Conservation (phyloP, 2,329 filamentous ascomycete species). For the Gyromitra esculenta region DNA sequence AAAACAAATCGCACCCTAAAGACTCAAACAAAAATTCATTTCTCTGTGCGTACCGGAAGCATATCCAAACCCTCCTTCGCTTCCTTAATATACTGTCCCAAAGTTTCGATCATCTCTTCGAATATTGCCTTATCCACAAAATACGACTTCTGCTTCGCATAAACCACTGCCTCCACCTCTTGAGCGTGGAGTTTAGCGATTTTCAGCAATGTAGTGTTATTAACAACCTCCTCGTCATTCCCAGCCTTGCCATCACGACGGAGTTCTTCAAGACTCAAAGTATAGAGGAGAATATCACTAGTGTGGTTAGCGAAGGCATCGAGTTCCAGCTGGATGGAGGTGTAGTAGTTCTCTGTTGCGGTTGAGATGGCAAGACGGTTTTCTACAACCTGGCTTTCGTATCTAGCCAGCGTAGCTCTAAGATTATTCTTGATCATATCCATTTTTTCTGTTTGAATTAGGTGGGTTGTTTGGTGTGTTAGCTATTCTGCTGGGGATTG, state of each 20-base stretch:
- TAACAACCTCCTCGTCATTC: not conserved
- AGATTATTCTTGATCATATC: not conserved
- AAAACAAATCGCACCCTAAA: no score
- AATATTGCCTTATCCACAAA: not conserved
- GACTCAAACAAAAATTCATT: no score
- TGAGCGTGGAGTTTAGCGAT: not conserved
- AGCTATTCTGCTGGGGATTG: no score
- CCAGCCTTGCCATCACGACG: not conserved
- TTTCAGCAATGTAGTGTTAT: not conserved
- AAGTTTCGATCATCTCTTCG: not conserved
- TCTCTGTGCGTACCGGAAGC: no score
- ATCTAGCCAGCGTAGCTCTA: not conserved
- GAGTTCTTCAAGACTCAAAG: not conserved
- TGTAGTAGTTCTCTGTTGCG: not conserved
- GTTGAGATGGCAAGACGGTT: not conserved
- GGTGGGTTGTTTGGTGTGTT: no score
- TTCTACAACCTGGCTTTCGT: not conserved
- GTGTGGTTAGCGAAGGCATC: not conserved
- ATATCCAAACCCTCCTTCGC: not conserved
- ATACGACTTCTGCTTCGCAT: not conserved
- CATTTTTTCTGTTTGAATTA: no score
- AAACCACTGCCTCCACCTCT: not conserved
- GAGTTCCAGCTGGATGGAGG: not conserved
- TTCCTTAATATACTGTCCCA: not conserved
- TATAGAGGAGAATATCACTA: not conserved